These are phyloP conservation scores for Grosmannia huntii DNA, from an alignment of 2,329 filamentous ascomycete species.

Conservation along the genomic window DNA sequence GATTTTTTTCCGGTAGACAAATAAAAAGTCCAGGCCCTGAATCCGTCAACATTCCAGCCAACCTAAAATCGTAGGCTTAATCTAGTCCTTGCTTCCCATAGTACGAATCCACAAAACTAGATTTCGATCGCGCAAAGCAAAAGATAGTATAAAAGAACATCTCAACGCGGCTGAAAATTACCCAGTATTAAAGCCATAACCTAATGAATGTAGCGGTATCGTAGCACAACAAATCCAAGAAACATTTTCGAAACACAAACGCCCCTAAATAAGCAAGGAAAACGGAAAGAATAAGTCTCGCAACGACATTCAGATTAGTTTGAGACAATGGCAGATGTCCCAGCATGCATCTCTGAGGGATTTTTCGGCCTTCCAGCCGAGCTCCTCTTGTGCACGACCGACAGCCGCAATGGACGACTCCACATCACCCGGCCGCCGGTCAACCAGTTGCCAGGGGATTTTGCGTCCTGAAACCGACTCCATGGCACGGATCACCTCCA, in stretches of 20 bases:
- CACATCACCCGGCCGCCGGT: constrained; percentile 29
- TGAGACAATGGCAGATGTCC: constrained; percentile 3
- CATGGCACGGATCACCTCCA: constrained; percentile 28
- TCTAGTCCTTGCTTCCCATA: too few relatives aligned
- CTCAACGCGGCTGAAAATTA: too few relatives aligned
- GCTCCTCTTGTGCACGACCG: constrained; percentile 24
- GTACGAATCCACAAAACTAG: too few relatives aligned
- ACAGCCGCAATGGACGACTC: constrained; percentile 29
- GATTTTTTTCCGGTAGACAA: background rate
- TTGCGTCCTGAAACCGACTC: constrained; percentile 21
- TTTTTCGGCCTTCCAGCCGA: constrained; percentile 23
- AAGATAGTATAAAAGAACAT: too few relatives aligned
- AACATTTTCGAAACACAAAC: background rate
- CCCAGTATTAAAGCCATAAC: background rate
- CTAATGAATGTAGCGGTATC: background rate
- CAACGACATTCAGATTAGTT: background rate
- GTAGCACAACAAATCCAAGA: background rate
- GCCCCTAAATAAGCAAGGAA: background rate
- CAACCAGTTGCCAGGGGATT: constrained; percentile 25
- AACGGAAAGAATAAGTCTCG: background rate
- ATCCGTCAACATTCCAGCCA: too few relatives aligned
- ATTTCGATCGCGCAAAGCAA: too few relatives aligned
- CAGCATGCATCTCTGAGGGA: constrained; percentile 1
- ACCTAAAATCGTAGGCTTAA: too few relatives aligned
- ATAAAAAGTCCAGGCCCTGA: background rate